phyloP scores from a whole-genome alignment of 192 early-diverging fungal genomes.

The Pilaira anomala region DNA sequence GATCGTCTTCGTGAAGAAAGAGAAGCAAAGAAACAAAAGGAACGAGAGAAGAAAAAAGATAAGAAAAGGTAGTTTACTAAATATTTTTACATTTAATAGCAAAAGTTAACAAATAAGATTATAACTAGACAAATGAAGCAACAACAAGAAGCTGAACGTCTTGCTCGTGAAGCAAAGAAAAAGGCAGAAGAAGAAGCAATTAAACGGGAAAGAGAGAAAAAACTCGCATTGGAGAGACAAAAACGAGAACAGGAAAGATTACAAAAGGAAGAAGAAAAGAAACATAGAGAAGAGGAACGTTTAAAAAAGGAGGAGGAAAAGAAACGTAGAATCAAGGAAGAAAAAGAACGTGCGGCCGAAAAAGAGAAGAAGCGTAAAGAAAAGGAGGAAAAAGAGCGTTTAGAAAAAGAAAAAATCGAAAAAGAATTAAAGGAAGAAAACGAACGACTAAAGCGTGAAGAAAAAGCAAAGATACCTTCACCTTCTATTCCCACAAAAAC shows the following conservation, averaged over 20 bases:
- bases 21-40: conserved; percentile 54
- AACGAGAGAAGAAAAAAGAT: conserved; percentile 73
- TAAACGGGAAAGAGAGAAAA: conserved; percentile 52
- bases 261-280: conserved; percentile 44
- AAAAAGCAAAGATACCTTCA: not conserved
- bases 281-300: conserved; percentile 47
- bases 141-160: conserved; percentile 58
- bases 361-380: conserved; percentile 38
- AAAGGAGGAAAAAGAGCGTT: conserved; percentile 41
- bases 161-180: conserved; percentile 48
- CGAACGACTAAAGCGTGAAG: not conserved
- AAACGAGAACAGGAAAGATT: conserved; percentile 56
- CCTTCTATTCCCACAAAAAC: not conserved
- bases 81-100: not conserved
- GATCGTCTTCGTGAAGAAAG: conserved; percentile 60
- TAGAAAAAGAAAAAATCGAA: conserved; percentile 47
- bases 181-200: conserved; percentile 57
- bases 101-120: not conserved
- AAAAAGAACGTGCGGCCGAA: conserved; percentile 37
- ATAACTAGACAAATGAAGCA: conserved; percentile 58
- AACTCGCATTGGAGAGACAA: conserved; percentile 55
- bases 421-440: conserved; percentile 35
- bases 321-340: conserved; percentile 44
- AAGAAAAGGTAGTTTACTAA: conserved; percentile 60
- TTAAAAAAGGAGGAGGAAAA: conserved; percentile 62